Conservation (phyloP, 805 yeast species). For the Starmerella stigmatis region DNA sequence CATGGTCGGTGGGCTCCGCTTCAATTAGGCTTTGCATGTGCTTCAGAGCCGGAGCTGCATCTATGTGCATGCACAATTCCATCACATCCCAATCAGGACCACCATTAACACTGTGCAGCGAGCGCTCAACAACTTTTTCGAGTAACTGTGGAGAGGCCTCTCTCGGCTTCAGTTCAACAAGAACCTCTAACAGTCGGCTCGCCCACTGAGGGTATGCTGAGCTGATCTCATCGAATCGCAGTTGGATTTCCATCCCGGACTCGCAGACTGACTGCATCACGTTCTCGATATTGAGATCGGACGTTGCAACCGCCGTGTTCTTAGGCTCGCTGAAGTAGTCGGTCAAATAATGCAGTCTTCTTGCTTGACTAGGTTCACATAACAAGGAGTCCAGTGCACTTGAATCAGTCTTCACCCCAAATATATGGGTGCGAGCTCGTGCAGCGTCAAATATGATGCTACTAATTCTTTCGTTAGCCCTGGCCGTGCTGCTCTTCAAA, state of each 20-base stretch:
- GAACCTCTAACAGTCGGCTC: not conserved
- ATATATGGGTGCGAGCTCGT: not conserved
- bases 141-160: slow-evolving; percentile 6
- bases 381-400: not conserved
- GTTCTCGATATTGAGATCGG: slow-evolving; percentile 2
- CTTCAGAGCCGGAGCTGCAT: slow-evolving; percentile 9
- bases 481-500: not conserved
- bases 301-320: not conserved
- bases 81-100: slow-evolving; percentile 8
- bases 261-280: not conserved
- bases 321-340: not conserved
- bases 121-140: not conserved
- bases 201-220: slow-evolving; percentile 8
- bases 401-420: not conserved
- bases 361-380: not conserved
- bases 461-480: not conserved
- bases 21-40: not conserved
- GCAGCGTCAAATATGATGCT: slow-evolving; percentile 8
- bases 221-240: slow-evolving; percentile 9
- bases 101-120: not conserved
- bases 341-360: not conserved
- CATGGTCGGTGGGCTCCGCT: not conserved
- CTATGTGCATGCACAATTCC: not conserved
- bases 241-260: slow-evolving; percentile 7
- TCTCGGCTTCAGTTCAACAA: slow-evolving; percentile 3